Conservation (phyloP, 192 early-diverging fungal species). For the Coemansia sp. region DNA sequence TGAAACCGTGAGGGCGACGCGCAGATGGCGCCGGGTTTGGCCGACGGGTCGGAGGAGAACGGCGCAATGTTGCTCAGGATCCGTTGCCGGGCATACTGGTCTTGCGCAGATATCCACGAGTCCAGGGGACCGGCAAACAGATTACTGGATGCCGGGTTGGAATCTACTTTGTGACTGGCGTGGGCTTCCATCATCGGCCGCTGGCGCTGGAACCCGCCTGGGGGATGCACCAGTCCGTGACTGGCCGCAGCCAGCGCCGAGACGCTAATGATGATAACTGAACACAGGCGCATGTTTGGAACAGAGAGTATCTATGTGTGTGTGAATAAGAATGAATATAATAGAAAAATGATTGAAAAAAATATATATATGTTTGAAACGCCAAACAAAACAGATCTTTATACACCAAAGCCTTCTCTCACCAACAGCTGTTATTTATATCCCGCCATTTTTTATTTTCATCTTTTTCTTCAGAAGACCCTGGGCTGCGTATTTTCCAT, state of each 20-base stretch:
- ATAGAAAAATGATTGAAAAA: neutral
- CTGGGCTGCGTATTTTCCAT: neutral
- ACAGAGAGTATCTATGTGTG: too few species aligned
- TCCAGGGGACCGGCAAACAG: neutral
- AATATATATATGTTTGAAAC: neutral
- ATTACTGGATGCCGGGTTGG: neutral
- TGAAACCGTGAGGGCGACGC: slow-evolving; percentile 47
- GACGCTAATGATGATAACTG: neutral
- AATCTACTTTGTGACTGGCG: neutral
- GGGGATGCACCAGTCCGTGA: neutral
- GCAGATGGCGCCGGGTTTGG: slow-evolving; percentile 45
- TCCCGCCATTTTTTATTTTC: neutral
- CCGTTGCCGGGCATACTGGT: neutral
- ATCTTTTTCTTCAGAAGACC: neutral
- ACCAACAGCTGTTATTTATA: neutral
- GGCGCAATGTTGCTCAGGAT: slow-evolving; percentile 45
- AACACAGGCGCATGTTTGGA: too few species aligned
- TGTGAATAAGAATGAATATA: neutral
- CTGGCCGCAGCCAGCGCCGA: neutral
- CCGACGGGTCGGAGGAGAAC: slow-evolving; percentile 14
- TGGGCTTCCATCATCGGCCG: neutral
- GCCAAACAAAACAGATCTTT: too few species aligned
- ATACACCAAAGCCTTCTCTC: too few species aligned
- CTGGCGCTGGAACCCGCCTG: neutral
- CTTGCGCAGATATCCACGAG: slow-evolving; percentile 22